These are phyloP conservation scores for Pisolithus albus DNA, from an alignment of 768 basidiomycete genomes.

Conservation along the genomic window DNA sequence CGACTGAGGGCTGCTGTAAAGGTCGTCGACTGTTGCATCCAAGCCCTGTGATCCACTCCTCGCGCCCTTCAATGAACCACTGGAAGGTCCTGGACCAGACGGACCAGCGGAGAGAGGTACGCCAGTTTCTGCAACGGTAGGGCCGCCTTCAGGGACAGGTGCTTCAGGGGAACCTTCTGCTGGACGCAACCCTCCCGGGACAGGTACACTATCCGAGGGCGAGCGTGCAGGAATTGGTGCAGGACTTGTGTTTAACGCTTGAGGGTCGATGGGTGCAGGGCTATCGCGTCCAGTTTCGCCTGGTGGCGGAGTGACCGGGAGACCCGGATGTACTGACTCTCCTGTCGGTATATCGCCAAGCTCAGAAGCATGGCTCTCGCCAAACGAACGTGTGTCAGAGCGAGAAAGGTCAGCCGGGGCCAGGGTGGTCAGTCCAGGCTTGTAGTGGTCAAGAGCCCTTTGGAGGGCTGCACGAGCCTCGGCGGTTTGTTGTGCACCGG, in stretches of 20 bases:
- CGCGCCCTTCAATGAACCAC: constrained; percentile 55
- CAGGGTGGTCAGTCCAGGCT: constrained; percentile 56
- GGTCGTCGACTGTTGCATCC: constrained; percentile 26
- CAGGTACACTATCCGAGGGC: constrained; percentile 22
- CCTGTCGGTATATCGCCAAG: constrained; percentile 45
- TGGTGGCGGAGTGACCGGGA: constrained; percentile 40
- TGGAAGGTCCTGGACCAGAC: constrained; percentile 56
- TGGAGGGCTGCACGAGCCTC: constrained; percentile 70
- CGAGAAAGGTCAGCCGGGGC: constrained; percentile 50
- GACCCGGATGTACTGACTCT: constrained; percentile 25
- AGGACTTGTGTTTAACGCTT: constrained; percentile 21
- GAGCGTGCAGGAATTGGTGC: constrained; percentile 16
- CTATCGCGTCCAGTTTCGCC: constrained; percentile 9
- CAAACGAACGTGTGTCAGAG: constrained; percentile 77
- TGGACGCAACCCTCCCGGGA: constrained; percentile 22
- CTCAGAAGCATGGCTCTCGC: constrained; percentile 75
- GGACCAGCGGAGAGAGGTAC: constrained; percentile 57
- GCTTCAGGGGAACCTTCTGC: not conserved
- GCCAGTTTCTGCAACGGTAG: constrained; percentile 72
- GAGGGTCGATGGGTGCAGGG: constrained; percentile 17
- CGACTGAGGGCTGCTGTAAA: constrained; percentile 21
- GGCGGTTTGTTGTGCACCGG: constrained; percentile 56
- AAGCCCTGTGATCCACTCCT: constrained; percentile 32
- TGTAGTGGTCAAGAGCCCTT: constrained; percentile 71
- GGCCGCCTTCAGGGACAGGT: constrained; percentile 33